Evolutionary conservation across 1,284 basidiomycete genomes (phyloP).

Genomic region (Hemileia vastatrix): DNA sequence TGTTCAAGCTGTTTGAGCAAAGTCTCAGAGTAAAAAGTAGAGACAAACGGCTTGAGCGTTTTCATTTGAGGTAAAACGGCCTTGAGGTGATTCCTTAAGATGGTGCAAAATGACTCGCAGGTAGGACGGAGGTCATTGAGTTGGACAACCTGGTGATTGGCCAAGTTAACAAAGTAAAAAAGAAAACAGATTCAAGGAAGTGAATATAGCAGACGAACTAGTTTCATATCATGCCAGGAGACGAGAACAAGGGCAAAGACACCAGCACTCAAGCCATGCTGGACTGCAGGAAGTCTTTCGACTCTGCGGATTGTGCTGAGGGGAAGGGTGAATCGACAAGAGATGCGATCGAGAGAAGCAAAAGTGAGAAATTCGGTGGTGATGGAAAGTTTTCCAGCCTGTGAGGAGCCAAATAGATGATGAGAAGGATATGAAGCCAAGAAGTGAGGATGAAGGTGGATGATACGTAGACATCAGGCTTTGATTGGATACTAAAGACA

Average conservation of each 20-base stretch:
- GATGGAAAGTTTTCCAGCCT: constrained; percentile 85
- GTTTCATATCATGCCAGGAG: constrained; percentile 93
- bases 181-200: constrained; percentile 11
- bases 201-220: constrained; percentile 52
- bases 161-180: not conserved
- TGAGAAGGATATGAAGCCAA: not conserved
- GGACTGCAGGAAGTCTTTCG: constrained; percentile 57
- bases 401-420: not conserved
- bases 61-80: constrained; percentile 83
- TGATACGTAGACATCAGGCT: constrained; percentile 78
- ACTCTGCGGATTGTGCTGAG: constrained; percentile 87
- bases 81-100: constrained; percentile 81
- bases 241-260: constrained; percentile 87
- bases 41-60: constrained; percentile 75
- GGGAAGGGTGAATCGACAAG: constrained; percentile 81
- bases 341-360: constrained; percentile 79
- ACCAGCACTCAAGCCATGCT: constrained; percentile 61
- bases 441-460: not conserved
- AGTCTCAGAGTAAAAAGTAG: constrained; percentile 89
- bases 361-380: constrained; percentile 86
- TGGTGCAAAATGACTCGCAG: constrained; percentile 84
- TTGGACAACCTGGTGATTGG: constrained; percentile 65
- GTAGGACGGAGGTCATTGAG: constrained; percentile 89
- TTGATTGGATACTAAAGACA: constrained; percentile 68
- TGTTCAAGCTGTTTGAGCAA: constrained; percentile 52